A percentile compares a stretch with the other conserved stretches of the same genome.
Evolutionary conservation across 371 early-diverging fungal genomes (phyloP).

Genomic region (Apophysomyces sp.): DNA sequence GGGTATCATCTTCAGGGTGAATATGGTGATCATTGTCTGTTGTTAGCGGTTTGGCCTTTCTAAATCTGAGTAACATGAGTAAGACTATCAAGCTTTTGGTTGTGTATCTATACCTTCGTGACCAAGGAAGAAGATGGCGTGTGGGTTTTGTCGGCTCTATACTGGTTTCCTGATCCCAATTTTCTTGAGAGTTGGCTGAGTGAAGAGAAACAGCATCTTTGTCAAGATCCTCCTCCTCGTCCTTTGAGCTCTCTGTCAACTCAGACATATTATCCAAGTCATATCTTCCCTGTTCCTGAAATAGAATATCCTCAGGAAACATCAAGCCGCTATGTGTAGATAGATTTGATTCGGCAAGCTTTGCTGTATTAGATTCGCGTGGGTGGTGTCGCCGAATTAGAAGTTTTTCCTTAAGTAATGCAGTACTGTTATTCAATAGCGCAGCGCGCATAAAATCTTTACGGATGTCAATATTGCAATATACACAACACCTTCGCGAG

Average conservation of each 20-base stretch:
- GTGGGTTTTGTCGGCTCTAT: background rate
- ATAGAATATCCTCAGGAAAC: constrained; percentile 4
- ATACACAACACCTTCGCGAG: background rate
- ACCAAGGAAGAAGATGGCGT: constrained; percentile 14
- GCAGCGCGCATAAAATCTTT: constrained; percentile 49
- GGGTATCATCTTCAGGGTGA: background rate
- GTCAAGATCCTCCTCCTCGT: constrained; percentile 16
- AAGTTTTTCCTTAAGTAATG: constrained; percentile 45
- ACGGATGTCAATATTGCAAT: background rate
- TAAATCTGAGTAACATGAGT: constrained; percentile 9
- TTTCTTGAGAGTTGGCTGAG: constrained; percentile 5
- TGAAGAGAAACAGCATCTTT: constrained; percentile 16
- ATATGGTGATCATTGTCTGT: background rate
- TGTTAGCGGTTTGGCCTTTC: background rate
- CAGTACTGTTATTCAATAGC: constrained; percentile 41
- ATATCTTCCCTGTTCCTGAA: background rate
- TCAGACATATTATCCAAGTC: constrained; percentile 9
- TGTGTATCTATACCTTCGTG: constrained; percentile 5
- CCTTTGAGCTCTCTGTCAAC: constrained; percentile 15
- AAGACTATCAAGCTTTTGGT: background rate
- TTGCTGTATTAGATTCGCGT: constrained; percentile 7
- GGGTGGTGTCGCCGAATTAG: constrained; percentile 40
- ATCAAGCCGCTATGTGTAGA: constrained; percentile 9
- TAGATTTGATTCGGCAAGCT: constrained; percentile 7
- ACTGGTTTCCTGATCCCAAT: background rate